Evolutionary conservation across 352 stramenopile genomes (phyloP).

Genomic region (Globisporangium middletonii): DNA sequence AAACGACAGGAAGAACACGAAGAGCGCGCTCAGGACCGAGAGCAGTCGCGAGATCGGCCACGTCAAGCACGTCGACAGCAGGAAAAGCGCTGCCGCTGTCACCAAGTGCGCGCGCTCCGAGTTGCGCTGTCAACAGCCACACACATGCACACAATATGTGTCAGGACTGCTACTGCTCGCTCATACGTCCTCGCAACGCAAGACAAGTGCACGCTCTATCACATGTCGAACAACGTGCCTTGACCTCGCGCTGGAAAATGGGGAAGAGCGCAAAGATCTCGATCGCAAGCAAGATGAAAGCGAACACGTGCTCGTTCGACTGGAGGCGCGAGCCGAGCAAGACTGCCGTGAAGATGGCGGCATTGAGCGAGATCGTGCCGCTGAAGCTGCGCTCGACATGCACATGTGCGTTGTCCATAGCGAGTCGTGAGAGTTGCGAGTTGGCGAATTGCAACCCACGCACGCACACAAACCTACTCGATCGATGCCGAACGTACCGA

Average conservation of each 20-base stretch:
- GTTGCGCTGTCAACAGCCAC: slow-evolving; percentile 24
- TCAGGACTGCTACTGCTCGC: slow-evolving; percentile 8
- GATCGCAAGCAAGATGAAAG: slow-evolving; percentile 87
- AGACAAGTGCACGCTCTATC: not conserved
- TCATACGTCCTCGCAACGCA: not conserved
- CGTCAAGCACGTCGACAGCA: slow-evolving; percentile 60
- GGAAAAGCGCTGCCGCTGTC: slow-evolving; percentile 65
- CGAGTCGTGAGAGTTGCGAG: too few species aligned
- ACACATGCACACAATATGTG: not conserved
- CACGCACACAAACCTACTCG: not conserved
- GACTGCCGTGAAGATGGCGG: slow-evolving; percentile 89
- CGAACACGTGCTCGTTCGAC: slow-evolving; percentile 90
- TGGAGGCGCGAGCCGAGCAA: slow-evolving; percentile 87
- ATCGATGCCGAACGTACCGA: slow-evolving; percentile 21
- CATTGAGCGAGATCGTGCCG: slow-evolving; percentile 90
- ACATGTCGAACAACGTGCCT: slow-evolving; percentile 28
- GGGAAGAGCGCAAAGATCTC: slow-evolving; percentile 90
- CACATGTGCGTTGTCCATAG: too few species aligned
- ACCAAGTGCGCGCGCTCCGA: slow-evolving; percentile 66
- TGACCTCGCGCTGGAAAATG: slow-evolving; percentile 80
- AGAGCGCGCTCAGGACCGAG: slow-evolving; percentile 51
- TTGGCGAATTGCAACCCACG: not conserved
- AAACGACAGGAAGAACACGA: slow-evolving; percentile 80
- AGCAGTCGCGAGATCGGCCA: slow-evolving; percentile 68
- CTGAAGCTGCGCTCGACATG: slow-evolving; percentile 35